Conservation (phyloP, 1,139 yeast genomes). For the Geotrichum histeridarum region DNA sequence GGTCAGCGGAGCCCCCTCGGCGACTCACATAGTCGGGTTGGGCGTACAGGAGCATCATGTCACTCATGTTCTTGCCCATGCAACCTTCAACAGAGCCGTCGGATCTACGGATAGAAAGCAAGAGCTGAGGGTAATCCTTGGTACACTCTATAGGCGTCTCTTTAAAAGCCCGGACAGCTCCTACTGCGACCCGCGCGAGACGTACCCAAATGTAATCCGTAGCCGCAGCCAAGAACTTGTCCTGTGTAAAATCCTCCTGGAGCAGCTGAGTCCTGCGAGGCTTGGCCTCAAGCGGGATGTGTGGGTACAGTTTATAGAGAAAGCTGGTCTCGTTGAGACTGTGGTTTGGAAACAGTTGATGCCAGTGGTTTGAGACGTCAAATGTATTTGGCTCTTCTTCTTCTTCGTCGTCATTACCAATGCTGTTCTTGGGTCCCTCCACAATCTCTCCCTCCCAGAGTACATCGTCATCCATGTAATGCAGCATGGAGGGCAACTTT, state of each 20-base stretch:
- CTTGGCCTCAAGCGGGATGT: not conserved
- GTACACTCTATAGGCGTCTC: not conserved
- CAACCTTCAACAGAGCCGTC: conserved; percentile 14
- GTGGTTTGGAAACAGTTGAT: conserved; percentile 9
- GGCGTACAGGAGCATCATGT: conserved; percentile 8
- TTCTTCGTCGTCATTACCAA: not conserved
- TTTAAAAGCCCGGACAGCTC: not conserved
- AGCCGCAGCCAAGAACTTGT: not conserved
- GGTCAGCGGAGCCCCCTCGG: conserved; percentile 9
- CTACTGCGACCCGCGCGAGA: not conserved
- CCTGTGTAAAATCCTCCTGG: not conserved
- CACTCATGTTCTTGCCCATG: conserved; percentile 6
- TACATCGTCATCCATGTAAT: not conserved
- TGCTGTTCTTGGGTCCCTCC: not conserved
- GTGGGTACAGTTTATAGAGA: not conserved
- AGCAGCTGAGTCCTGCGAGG: not conserved
- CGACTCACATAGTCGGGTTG: not conserved
- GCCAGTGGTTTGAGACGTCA: conserved; percentile 12
- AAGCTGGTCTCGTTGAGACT: conserved; percentile 2
- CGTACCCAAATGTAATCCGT: conserved; percentile 12
- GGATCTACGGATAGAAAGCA: conserved; percentile 10
- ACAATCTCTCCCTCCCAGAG: conserved; percentile 11
- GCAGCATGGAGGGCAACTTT: not conserved
- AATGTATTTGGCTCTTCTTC: not conserved
- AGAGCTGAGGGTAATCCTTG: not conserved